phyloP scores from a whole-genome alignment of 108 stramenopile species.

The Skeletonema menzelii region DNA sequence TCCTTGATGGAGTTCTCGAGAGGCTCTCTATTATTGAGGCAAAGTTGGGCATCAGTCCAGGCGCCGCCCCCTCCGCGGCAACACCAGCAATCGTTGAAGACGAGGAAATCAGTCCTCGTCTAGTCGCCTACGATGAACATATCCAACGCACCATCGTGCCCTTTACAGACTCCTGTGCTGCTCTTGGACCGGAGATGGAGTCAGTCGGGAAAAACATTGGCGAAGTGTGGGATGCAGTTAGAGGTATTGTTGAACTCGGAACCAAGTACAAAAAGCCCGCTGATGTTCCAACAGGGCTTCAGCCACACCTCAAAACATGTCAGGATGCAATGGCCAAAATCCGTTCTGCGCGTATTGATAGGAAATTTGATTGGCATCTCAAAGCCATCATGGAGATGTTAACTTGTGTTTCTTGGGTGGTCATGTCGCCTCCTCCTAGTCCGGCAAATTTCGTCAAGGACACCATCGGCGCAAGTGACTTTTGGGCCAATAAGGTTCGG shows the following conservation, averaged over 20 bases:
- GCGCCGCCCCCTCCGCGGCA: slow-evolving; percentile 9
- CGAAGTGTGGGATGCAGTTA: slow-evolving; percentile 59
- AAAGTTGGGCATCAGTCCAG: slow-evolving; percentile 27
- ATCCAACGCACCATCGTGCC: slow-evolving; percentile 55
- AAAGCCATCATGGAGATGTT: slow-evolving; percentile 85
- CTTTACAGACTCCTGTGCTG: slow-evolving; percentile 65
- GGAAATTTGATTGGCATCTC: slow-evolving; percentile 74
- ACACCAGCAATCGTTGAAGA: slow-evolving; percentile 34
- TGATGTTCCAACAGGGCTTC: slow-evolving; percentile 46
- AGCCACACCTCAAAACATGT: slow-evolving; percentile 62
- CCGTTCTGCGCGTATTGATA: slow-evolving; percentile 59
- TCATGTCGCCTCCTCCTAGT: slow-evolving; percentile 60
- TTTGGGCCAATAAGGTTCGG: slow-evolving; percentile 95
- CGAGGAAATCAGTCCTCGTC: slow-evolving; percentile 52
- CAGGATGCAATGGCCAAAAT: slow-evolving; percentile 67
- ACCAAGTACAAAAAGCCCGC: slow-evolving; percentile 56
- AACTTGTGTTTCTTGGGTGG: slow-evolving; percentile 74
- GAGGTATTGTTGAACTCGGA: slow-evolving; percentile 68
- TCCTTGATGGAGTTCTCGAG: slow-evolving; percentile 36
- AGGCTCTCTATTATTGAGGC: slow-evolving; percentile 35
- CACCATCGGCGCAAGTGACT: slow-evolving; percentile 87
- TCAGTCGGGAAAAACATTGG: slow-evolving; percentile 54
- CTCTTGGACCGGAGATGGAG: slow-evolving; percentile 60
- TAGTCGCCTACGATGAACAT: slow-evolving; percentile 78
- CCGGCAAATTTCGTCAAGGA: slow-evolving; percentile 81